Conservation (phyloP, 2,329 filamentous ascomycete species). For the Ophiostoma piceae region DNA sequence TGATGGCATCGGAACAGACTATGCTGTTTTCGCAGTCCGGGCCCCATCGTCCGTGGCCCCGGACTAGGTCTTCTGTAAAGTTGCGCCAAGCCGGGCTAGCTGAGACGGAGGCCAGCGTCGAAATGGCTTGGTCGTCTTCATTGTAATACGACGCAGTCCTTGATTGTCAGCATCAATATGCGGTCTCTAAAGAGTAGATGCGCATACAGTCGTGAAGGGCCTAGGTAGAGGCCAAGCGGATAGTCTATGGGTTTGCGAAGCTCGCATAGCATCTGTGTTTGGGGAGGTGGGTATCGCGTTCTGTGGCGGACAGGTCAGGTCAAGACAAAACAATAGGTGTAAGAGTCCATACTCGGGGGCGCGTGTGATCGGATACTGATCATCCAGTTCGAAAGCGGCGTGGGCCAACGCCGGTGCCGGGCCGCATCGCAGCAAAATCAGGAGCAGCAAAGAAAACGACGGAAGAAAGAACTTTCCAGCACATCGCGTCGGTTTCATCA, state of each 20-base stretch:
- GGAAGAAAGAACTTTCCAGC: background rate
- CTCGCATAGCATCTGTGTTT: slow-evolving; percentile 4
- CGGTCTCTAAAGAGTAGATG: background rate
- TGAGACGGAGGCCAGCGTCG: slow-evolving; percentile 13
- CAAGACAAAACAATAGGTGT: background rate
- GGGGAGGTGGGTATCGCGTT: slow-evolving; percentile 8
- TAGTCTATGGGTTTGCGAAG: slow-evolving; percentile 14
- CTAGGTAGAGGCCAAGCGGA: slow-evolving; percentile 17
- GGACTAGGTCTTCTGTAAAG: background rate
- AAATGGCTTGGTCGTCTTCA: slow-evolving; percentile 11
- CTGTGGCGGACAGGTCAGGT: slow-evolving; percentile 14
- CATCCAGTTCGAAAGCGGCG: background rate
- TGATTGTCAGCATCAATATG: slow-evolving; percentile 6
- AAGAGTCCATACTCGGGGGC: background rate
- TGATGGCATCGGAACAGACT: background rate
- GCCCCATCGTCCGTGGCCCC: slow-evolving; percentile 10
- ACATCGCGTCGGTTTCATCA: background rate
- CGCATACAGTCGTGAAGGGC: slow-evolving; percentile 17
- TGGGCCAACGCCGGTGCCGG: slow-evolving; percentile 13
- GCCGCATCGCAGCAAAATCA: slow-evolving; percentile 16
- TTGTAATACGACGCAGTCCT: slow-evolving; percentile 19
- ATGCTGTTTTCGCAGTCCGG: background rate
- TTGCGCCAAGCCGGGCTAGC: slow-evolving; percentile 18
- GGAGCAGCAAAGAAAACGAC: slow-evolving; percentile 3
- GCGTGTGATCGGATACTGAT: background rate